phyloP scores from a whole-genome alignment of 306 rosid species.

The Fragaria iinumae region DNA sequence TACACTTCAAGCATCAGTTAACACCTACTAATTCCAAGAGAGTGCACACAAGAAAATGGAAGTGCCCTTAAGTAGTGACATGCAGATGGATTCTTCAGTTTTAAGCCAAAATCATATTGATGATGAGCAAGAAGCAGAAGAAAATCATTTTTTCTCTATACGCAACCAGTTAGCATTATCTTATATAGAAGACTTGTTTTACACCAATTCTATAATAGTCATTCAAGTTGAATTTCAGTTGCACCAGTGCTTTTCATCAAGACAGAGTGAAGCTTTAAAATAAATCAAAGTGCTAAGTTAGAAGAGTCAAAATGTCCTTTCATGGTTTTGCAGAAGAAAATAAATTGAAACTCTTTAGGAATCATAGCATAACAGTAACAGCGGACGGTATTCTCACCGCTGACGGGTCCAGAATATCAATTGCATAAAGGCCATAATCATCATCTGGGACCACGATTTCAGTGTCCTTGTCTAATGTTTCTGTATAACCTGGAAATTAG shows the following conservation, averaged over 20 bases:
- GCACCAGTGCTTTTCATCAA: not conserved
- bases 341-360: not conserved
- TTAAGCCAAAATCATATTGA: not conserved
- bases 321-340: not conserved
- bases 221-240: not conserved
- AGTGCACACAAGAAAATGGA: not conserved
- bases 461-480: constrained; percentile 50
- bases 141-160: not conserved
- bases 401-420: constrained; percentile 88
- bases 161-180: not conserved
- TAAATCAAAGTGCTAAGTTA: not conserved
- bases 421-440: constrained; percentile 82
- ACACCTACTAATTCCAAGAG: not conserved
- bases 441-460: constrained; percentile 74
- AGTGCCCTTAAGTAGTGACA: not conserved
- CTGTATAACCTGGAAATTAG: constrained; percentile 63
- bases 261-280: not conserved
- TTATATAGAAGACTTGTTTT: not conserved
- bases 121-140: not conserved
- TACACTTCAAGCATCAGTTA: not conserved
- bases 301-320: not conserved
- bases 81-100: not conserved
- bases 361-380: not conserved
- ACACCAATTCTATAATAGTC: not conserved
- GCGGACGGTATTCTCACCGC: constrained; percentile 37